These are phyloP conservation scores for Ciborinia camelliae DNA, from an alignment of 2,329 filamentous ascomycete genomes.

Conservation along the genomic window DNA sequence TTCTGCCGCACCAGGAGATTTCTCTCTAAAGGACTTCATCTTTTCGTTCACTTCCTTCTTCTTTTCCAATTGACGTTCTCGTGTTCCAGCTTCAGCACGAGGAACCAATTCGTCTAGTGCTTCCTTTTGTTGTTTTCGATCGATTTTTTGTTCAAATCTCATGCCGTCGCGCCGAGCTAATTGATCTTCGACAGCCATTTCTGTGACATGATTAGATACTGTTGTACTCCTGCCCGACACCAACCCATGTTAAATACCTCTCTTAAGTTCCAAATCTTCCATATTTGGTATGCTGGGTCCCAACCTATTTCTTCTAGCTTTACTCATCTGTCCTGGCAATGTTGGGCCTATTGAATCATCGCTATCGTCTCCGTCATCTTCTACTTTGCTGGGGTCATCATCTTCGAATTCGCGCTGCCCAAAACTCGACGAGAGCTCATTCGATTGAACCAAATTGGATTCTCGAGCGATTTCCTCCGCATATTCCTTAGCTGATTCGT, in stretches of 20 bases:
- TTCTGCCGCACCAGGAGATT: slow-evolving; percentile 60
- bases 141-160: slow-evolving; percentile 58
- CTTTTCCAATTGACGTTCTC: slow-evolving; percentile 85
- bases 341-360: slow-evolving; percentile 47
- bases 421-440: slow-evolving; percentile 16
- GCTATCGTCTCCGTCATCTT: slow-evolving; percentile 30
- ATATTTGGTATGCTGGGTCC: slow-evolving; percentile 66
- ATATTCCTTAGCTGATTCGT: slow-evolving; percentile 24
- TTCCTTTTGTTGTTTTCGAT: slow-evolving; percentile 66
- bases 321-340: slow-evolving; percentile 40
- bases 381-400: background rate
- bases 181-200: slow-evolving; percentile 47
- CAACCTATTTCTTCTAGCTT: slow-evolving; percentile 31
- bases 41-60: slow-evolving; percentile 67
- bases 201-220: slow-evolving; percentile 26
- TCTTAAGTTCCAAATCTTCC: slow-evolving; percentile 66
- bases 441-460: slow-evolving; percentile 15
- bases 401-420: background rate
- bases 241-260: slow-evolving; percentile 39
- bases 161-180: slow-evolving; percentile 48
- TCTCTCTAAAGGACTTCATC: slow-evolving; percentile 70
- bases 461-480: slow-evolving; percentile 19
- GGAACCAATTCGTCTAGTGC: slow-evolving; percentile 77
- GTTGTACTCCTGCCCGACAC: background rate
- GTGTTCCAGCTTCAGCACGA: slow-evolving; percentile 76